These are phyloP conservation scores for Dendrobium officinale DNA, from an alignment of 106 monocot species.

Conservation along the genomic window DNA sequence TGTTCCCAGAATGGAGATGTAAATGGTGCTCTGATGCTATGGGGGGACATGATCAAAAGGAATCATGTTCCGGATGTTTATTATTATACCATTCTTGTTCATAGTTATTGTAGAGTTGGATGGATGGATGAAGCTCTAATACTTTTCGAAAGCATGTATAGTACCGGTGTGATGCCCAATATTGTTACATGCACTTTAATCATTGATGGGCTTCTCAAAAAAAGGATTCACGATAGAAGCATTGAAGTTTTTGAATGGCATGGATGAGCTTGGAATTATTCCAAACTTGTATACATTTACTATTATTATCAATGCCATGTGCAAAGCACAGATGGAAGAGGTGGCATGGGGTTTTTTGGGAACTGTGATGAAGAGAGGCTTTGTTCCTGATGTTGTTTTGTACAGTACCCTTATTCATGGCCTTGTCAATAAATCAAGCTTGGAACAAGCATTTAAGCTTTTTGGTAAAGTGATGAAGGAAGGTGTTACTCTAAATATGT, in stretches of 20 bases:
- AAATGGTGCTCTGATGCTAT: conserved; percentile 3
- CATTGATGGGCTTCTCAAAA: conserved; percentile 8
- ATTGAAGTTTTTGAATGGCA: not conserved
- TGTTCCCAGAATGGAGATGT: conserved; percentile 8
- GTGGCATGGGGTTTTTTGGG: conserved; percentile 13
- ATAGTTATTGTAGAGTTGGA: conserved; percentile 6
- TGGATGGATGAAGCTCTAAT: not conserved
- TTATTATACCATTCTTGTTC: conserved; percentile 6
- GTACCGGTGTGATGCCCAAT: conserved; percentile 9
- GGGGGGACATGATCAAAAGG: conserved; percentile 6
- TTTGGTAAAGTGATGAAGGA: conserved; percentile 5
- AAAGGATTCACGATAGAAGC: not conserved
- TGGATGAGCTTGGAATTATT: not conserved
- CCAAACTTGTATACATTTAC: conserved; percentile 9
- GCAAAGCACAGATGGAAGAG: not conserved
- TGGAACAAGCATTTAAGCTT: conserved; percentile 7
- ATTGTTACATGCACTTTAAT: conserved; percentile 21
- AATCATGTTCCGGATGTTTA: conserved; percentile 11
- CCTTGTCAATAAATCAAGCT: conserved; percentile 1
- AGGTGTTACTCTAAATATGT: conserved; percentile 11
- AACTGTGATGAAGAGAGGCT: conserved; percentile 12
- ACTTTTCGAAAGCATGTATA: conserved; percentile 4
- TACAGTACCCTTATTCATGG: conserved; percentile 7
- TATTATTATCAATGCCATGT: conserved; percentile 10
- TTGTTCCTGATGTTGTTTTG: conserved; percentile 16